Conservation (phyloP, 164 flowering plant genomes). For the Malania oleifera region DNA sequence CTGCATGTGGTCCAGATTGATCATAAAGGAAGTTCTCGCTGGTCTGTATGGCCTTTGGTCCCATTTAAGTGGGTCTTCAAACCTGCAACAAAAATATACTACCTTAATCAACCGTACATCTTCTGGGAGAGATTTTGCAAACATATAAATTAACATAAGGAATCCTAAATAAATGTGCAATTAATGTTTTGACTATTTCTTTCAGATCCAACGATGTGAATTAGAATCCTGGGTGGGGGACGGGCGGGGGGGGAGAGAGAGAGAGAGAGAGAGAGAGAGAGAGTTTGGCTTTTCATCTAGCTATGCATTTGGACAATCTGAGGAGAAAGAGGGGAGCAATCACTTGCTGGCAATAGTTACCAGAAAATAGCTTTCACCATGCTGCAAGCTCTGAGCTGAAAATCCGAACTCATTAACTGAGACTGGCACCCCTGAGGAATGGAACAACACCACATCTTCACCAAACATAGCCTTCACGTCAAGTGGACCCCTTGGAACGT, state of each 20-base stretch:
- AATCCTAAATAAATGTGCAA: no score
- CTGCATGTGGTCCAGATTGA: no score
- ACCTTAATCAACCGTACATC: no score
- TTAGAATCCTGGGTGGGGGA: neutral
- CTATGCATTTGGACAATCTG: no score
- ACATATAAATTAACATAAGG: constrained; percentile 1
- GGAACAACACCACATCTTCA: constrained; percentile 59
- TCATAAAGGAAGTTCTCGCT: constrained; percentile 11
- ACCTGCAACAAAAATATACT: constrained; percentile 23
- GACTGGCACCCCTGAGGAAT: constrained; percentile 77
- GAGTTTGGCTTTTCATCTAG: no score
- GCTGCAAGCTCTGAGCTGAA: constrained; percentile 59
- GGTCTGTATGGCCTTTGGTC: constrained; percentile 14
- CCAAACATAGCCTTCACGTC: constrained; percentile 78
- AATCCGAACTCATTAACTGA: constrained; percentile 59
- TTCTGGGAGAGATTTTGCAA: neutral
- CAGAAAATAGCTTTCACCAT: constrained; percentile 90
- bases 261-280: neutral
- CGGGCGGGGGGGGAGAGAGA: neutral
- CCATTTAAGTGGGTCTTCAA: constrained; percentile 18
- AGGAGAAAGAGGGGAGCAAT: no score
- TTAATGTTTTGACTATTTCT: no score
- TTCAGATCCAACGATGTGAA: neutral
- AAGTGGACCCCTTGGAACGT: constrained; percentile 62
- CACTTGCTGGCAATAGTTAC: constrained; percentile 26